Base-by-base conservation (phyloP, 2,329 filamentous ascomycete genomes). In the Colletotrichum somersetense region DNA sequence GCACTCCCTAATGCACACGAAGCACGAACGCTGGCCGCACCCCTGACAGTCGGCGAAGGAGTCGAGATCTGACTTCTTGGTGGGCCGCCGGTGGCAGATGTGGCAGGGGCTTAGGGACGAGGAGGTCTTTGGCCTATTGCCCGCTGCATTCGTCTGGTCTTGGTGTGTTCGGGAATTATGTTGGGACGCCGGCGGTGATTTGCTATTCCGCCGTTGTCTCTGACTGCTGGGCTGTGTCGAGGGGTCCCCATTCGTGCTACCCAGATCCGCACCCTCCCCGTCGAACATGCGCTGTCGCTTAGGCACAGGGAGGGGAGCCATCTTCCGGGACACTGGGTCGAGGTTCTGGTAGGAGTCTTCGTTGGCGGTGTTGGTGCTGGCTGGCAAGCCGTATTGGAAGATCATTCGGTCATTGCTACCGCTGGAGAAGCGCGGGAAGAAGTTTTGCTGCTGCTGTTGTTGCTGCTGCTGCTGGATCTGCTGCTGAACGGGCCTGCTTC, bases 1-100 rank as follows among this genome's bases (percentile, higher is more conserved):
- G 75, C 91, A 93, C 75, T 89, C 83, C 35, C 91, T 83, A 56
- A 92, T 87, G 78, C 91, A 93, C n/a, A 93, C 85, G 77, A 88
- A 93, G 78, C 91, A 93, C 0, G 91, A 89, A 53, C 90, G 85
- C 73, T 87, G 83, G 12, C 85, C 83, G 77, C 91, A 93, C 18
- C 88, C 86, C 75, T 88, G 82, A 78, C 91, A 93, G 76, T 89
- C 85, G 58, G 89, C 87, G 77, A 90, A 93, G 12, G 88, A 89
- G 78, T 92, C 90, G 44, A 93, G 85, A 68, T 93, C 90, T 7
- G 85, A 86, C 78, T 89, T 91, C 75, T 89, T 89, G 64, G 86
- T 91, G 1, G 91, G 91, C 66, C 87, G 87, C 53, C 90, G 87
- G 76, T 88, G 87, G 83, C 91, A 93, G 74, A 92, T 88, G 81